phyloP scores from a whole-genome alignment of 2,329 filamentous ascomycete genomes.

The Didymellaceae sp. region DNA sequence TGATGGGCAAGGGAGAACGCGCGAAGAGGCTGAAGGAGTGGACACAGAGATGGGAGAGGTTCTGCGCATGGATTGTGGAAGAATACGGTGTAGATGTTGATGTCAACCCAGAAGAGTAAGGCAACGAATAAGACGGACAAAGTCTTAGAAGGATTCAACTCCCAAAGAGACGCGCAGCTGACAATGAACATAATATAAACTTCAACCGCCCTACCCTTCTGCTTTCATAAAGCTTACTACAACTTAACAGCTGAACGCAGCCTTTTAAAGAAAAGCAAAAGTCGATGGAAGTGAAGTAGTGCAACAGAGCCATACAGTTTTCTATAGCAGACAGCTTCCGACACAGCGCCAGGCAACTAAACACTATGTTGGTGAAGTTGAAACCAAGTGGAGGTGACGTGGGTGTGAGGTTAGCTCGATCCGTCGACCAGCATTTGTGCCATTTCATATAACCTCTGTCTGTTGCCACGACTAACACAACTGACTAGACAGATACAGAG shows the following conservation, averaged over 20 bases:
- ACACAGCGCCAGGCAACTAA: too few species aligned
- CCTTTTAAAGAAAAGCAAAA: too few species aligned
- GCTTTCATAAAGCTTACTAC: not conserved
- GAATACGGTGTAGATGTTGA: slow-evolving; percentile 68
- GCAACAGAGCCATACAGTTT: too few species aligned
- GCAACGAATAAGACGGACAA: not conserved
- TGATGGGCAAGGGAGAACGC: slow-evolving; percentile 72
- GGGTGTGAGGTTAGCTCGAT: not conserved
- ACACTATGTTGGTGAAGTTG: not conserved
- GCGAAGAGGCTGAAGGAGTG: slow-evolving; percentile 78
- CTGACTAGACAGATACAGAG: not conserved
- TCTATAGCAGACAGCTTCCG: too few species aligned
- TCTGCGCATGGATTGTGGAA: slow-evolving; percentile 86
- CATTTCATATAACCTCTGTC: too few species aligned
- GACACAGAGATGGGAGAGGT: slow-evolving; percentile 83
- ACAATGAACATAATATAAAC: not conserved
- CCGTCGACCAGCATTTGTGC: too few species aligned
- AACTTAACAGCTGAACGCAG: too few species aligned
- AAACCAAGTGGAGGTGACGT: not conserved
- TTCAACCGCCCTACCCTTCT: not conserved
- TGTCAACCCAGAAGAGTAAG: slow-evolving; percentile 52
- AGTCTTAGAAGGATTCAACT: slow-evolving; percentile 17
- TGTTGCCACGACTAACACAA: not conserved
- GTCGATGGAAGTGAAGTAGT: too few species aligned
- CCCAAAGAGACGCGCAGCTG: not conserved